Evolutionary conservation across 2,329 filamentous ascomycete species (phyloP).

Genomic region (Ceratocystis albifundus): DNA sequence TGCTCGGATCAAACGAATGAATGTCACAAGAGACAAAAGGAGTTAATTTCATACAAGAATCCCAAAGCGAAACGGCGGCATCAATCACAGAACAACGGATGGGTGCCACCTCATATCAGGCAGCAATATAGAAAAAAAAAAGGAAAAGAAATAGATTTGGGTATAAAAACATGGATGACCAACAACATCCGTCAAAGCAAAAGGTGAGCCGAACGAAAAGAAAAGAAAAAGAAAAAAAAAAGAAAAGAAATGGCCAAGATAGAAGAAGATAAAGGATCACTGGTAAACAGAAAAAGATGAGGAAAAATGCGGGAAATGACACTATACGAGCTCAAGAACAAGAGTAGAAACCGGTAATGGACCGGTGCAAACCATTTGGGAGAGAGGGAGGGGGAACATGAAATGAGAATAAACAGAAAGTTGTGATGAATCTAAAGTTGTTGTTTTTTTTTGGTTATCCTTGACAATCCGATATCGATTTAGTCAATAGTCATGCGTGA

Average conservation of each 20-base stretch:
- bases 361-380: constrained; percentile 10
- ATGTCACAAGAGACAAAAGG: not conserved
- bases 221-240: no score
- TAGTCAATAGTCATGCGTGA: constrained; percentile 54
- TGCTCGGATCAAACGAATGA: not conserved
- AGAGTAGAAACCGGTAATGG: not conserved
- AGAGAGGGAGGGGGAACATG: constrained; percentile 20
- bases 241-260: constrained; percentile 21
- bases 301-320: not conserved
- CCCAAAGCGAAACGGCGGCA: not conserved
- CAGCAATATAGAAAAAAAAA: constrained; percentile 2
- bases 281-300: not conserved
- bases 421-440: not conserved
- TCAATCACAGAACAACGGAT: constrained; percentile 8
- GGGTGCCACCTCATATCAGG: not conserved
- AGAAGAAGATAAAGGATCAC: constrained; percentile 12
- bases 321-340: not conserved
- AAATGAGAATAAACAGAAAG: constrained; percentile 13
- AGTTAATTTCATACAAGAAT: constrained; percentile 1
- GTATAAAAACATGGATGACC: constrained; percentile 11
- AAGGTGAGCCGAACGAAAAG: constrained; percentile 19
- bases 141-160: constrained; percentile 13
- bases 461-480: constrained; percentile 21
- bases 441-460: constrained; percentile 1
- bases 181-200: constrained; percentile 18